Percentiles rank a stretch among this genome's conserved stretches.
phyloP scores from a whole-genome alignment of 148 eudicot genomes.

The Oxyria digyna region DNA sequence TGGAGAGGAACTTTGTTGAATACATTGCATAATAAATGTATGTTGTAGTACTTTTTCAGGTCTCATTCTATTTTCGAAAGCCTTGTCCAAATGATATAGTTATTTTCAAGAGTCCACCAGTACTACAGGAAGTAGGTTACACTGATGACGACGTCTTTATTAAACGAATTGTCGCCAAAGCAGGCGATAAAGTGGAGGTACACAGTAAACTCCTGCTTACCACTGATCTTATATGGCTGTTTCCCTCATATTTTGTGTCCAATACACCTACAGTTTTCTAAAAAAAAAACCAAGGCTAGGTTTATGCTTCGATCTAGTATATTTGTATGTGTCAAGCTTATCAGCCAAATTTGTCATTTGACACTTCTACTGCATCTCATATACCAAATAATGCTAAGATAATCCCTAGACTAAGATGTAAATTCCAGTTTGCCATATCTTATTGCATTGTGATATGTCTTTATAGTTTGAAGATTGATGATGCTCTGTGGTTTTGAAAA shows the following conservation, averaged over 20 bases:
- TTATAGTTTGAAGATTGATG: not conserved
- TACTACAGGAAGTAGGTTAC: constrained; percentile 79
- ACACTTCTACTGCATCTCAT: not conserved
- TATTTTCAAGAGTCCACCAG: constrained; percentile 89
- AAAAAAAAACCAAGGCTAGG: not conserved
- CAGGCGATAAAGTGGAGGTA: constrained; percentile 90
- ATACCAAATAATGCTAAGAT: not conserved
- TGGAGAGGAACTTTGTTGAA: not conserved
- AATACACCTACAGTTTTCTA: not conserved
- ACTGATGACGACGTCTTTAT: constrained; percentile 88
- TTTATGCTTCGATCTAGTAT: not conserved
- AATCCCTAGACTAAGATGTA: not conserved
- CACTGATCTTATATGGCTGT: not conserved
- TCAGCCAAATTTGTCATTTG: too few relatives aligned
- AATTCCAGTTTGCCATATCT: not conserved
- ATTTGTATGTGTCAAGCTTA: not conserved
- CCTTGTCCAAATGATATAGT: constrained; percentile 95
- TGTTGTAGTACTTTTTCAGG: constrained; percentile 44
- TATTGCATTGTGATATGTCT: not conserved
- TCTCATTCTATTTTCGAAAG: constrained; percentile 74
- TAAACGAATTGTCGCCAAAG: constrained; percentile 82
- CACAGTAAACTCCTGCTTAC: constrained; percentile 21
- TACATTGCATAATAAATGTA: constrained; percentile 9
- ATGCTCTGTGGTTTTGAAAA: not conserved
- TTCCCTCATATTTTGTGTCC: not conserved